Evolutionary conservation across 139 green algal species (phyloP), one percentile per base, ranked within the genome.

Genomic region (Micromonas commoda): DNA sequence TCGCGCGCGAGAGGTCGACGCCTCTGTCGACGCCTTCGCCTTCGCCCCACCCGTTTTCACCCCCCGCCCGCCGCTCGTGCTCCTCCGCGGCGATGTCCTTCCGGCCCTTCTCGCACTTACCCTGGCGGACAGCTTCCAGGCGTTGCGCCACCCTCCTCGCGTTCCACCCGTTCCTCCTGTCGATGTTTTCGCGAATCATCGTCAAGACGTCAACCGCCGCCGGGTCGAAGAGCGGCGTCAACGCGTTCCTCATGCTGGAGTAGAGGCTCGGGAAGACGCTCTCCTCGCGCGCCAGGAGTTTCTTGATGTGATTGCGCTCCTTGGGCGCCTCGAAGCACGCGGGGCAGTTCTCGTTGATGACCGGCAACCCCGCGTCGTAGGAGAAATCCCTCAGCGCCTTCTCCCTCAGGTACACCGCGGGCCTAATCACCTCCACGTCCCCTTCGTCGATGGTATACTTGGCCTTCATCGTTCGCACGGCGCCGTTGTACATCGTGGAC

Each of bases 341-440:
- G 28, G 77, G 77, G 69, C 77, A 82, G 38, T 82, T 82, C 20
- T 82, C 77, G 16, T 73, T 67, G 28, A 82, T 82, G 29, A 82
- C 70, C 2, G 77, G 77, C 5, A 82, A 35, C 20, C 63, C 45
- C 1, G 54, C 28, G 23, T 45, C 45, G 70, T 78, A 75, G 2
- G 66, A 64, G 54, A 82, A 82, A n/a, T 78, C 70, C 16, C 69
- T 53, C 29, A 82, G 77, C 9, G 26, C 16, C 33, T 52, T 38
- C 53, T 82, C 77, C 3, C 77, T 53, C 2, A 73, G 26, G 28
- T 82, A 82, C 23, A 82, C 63, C 9, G 31, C 73, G 5, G 76
- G 76, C 28, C 76, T 32, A 37, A 81, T 81, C 6, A 81, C 76
- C 2, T 2, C 24, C 23, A 82, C 20, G 57, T 82, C 77, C 2